Evolutionary conservation across 108 stramenopile species (phyloP).

Genomic region (Cylindrotheca fusiformis): DNA sequence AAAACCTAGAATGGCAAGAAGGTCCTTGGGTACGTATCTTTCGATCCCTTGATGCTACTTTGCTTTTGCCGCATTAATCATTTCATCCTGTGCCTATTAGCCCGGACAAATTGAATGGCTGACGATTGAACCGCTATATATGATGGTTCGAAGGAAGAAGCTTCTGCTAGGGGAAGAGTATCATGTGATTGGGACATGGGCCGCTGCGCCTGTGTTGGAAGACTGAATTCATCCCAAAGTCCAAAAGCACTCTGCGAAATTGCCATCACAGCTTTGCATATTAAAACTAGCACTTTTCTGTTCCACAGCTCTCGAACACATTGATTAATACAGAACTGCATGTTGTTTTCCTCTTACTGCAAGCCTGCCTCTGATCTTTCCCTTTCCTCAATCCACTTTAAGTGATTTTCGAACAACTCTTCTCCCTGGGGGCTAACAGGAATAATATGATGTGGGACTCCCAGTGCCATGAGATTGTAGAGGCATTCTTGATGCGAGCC

Average conservation of each 20-base stretch:
- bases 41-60: no score
- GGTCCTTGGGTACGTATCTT: conserved; percentile 16
- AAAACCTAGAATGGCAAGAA: background rate
- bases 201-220: conserved; percentile 1
- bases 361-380: no score
- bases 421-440: conserved; percentile 1
- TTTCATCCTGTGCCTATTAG: no score
- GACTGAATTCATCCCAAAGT: no score
- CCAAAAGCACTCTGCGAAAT: no score
- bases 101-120: conserved; percentile 1
- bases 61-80: no score
- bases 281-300: no score
- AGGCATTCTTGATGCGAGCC: conserved; percentile 15
- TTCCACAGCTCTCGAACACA: no score
- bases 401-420: background rate
- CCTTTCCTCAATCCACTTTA: background rate
- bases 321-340: no score
- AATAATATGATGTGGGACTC: conserved; percentile 6
- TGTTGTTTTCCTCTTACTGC: no score
- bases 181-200: conserved; percentile 7
- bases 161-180: background rate
- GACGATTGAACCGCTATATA: background rate
- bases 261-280: no score
- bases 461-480: conserved; percentile 6
- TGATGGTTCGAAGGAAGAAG: background rate